Evolutionary conservation across 2,329 filamentous ascomycete species (phyloP).

Genomic region (Neurospora crassa): DNA sequence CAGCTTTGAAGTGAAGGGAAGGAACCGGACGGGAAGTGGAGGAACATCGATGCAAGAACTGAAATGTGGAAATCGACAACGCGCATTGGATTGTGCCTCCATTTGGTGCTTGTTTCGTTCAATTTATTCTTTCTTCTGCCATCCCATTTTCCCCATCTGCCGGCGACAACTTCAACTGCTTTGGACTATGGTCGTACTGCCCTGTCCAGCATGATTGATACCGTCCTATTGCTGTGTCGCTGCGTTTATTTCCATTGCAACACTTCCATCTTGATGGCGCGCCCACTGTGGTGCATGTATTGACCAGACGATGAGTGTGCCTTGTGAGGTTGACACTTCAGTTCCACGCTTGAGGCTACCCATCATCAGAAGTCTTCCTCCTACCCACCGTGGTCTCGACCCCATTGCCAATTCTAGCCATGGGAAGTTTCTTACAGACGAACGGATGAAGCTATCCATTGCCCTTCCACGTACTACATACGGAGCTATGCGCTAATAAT

Average conservation of each 20-base stretch:
- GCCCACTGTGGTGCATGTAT: not conserved
- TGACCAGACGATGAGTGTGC: not conserved
- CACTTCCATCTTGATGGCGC: not conserved
- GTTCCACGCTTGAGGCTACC: not conserved
- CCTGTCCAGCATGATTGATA: not conserved
- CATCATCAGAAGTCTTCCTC: not conserved
- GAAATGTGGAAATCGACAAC: not conserved
- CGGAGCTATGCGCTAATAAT: not conserved
- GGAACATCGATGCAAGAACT: not conserved
- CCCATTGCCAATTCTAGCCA: not conserved
- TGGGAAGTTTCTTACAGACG: not conserved
- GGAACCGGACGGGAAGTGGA: too few relatives aligned
- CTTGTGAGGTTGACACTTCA: not conserved
- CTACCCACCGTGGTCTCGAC: not conserved
- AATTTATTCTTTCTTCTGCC: not conserved
- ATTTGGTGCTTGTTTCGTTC: not conserved
- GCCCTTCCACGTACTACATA: not conserved
- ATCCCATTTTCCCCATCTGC: not conserved
- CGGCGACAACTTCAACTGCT: not conserved
- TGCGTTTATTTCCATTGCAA: not conserved
- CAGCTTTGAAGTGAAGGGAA: not conserved
- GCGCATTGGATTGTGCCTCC: not conserved
- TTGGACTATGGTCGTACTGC: not conserved
- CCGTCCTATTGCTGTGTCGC: not conserved
- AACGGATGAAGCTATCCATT: not conserved